Conservation (phyloP, 768 basidiomycete genomes). For the Gloeopeniophorella convolvens region DNA sequence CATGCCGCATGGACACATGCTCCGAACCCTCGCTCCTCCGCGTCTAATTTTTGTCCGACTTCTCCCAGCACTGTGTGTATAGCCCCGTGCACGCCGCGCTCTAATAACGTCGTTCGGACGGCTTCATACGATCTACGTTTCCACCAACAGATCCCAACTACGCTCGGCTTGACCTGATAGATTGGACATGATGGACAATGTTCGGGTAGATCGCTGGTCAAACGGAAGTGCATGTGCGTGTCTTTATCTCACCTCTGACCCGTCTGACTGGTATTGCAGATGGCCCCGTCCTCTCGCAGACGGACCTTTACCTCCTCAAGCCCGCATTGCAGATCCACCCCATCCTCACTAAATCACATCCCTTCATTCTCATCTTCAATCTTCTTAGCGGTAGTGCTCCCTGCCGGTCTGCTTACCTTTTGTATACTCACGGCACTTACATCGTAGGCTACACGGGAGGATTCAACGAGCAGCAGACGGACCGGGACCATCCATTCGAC, state of each 20-base stretch:
- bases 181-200: conserved; percentile 13
- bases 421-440: background rate
- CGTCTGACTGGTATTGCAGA: conserved; percentile 36
- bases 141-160: no score
- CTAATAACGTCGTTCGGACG: no score
- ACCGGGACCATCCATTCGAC: conserved; percentile 49
- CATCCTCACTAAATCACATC: conserved; percentile 44
- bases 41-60: no score
- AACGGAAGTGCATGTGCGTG: conserved; percentile 16
- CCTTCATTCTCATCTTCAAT: conserved; percentile 68
- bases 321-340: conserved; percentile 68
- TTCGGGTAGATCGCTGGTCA: conserved; percentile 18
- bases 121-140: no score
- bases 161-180: background rate
- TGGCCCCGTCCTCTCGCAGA: conserved; percentile 73
- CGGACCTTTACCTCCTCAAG: conserved; percentile 73
- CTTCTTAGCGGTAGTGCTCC: conserved; percentile 51
- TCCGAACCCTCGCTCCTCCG: no score
- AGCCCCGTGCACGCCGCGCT: no score
- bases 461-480: conserved; percentile 52
- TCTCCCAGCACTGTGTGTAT: no score
- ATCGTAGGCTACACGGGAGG: conserved; percentile 51
- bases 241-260: background rate
- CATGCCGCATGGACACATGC: no score
- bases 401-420: background rate